Evolutionary conservation across 164 flowering plant species (phyloP), one percentile per base, ranked within the genome.

Genomic region (Malania oleifera): DNA sequence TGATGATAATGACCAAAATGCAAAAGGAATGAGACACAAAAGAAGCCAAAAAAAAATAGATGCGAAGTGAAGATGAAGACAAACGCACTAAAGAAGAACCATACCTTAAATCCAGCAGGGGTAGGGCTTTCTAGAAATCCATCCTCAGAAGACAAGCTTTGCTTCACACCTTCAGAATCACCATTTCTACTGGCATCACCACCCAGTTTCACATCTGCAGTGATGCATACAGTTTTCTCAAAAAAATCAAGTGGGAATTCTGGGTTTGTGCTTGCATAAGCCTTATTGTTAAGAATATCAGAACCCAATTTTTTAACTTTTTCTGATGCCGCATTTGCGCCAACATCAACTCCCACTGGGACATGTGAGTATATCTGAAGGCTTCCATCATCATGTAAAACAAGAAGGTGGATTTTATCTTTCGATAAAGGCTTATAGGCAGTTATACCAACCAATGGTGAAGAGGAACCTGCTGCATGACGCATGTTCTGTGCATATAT

Each of bases 161-260:
- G 96, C 70, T 87, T 91, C n/a, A 91, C 82, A 56, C 81, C 88
- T 62, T 90, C 97, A 58, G 92, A 88, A 65, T 95, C 99, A 70
- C 89, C 81, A 70, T 91, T 95, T 75, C 88, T 78, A 68, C 89
- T 74, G 54, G 88, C 91, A 77, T 95, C 99, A 67, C 99, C 88
- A 56, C 96, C 80, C 60, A 95, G 64, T 63, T 84, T 95, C 64
- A 95, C 87, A 81, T 91, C 97, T 57, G 84, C 70, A 27, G 99
- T 88, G n/a, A 95, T 86, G 69, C 96, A 95, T 26, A 89, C 73
- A 41, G 99, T 85, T 67, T 82, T 95, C 79, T 95, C 99, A 80
- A 95, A 95, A 69, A 91, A 95, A 67, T 95, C 99, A 65, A 95
- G 91, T n/a, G 96, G 91, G 60, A 91, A 95, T 68, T 95, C 99